Conservation (phyloP, 2,329 filamentous ascomycete species). For the Hypomyces perniciosus region DNA sequence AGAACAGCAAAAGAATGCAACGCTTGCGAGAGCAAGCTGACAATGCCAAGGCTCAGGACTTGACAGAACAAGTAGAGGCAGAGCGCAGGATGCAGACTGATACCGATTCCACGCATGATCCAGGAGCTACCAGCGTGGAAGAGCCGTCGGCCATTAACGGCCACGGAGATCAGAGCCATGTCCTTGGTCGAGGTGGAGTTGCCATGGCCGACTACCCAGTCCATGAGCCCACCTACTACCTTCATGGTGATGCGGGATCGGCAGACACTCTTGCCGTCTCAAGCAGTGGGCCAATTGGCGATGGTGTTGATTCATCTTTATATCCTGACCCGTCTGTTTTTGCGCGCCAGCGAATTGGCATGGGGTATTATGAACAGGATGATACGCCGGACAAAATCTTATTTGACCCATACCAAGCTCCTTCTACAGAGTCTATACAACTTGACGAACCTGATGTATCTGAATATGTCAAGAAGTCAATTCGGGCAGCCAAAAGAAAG, state of each 20-base stretch:
- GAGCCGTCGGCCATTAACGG: conserved; percentile 15
- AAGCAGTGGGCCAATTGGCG: conserved; percentile 20
- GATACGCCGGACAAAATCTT: conserved; percentile 52
- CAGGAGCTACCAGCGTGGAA: neutral
- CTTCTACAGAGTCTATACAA: conserved; percentile 38
- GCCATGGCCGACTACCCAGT: conserved; percentile 2
- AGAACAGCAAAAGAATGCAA: conserved; percentile 53
- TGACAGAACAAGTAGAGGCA: conserved; percentile 26
- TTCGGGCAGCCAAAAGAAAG: conserved; percentile 48
- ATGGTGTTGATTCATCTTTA: conserved; percentile 26
- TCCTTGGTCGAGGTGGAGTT: conserved; percentile 20
- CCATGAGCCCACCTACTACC: conserved; percentile 11
- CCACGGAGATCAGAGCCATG: conserved; percentile 28
- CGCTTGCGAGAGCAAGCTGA: conserved; percentile 50
- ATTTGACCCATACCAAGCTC: conserved; percentile 53
- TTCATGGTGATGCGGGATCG: conserved; percentile 8
- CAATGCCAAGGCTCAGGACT: conserved; percentile 49
- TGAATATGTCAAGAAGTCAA: conserved; percentile 50
- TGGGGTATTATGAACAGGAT: conserved; percentile 57
- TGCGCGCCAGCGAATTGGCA: conserved; percentile 46
- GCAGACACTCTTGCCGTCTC: conserved; percentile 5
- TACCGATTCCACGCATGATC: neutral
- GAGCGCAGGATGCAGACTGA: conserved; percentile 18
- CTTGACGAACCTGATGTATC: conserved; percentile 42
- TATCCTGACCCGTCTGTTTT: conserved; percentile 47